Percentiles rank a stretch among this genome's conserved stretches.
These are phyloP conservation scores for Lepidium aucheri DNA, from an alignment of 345 rosid genomes.

Conservation along the genomic window DNA sequence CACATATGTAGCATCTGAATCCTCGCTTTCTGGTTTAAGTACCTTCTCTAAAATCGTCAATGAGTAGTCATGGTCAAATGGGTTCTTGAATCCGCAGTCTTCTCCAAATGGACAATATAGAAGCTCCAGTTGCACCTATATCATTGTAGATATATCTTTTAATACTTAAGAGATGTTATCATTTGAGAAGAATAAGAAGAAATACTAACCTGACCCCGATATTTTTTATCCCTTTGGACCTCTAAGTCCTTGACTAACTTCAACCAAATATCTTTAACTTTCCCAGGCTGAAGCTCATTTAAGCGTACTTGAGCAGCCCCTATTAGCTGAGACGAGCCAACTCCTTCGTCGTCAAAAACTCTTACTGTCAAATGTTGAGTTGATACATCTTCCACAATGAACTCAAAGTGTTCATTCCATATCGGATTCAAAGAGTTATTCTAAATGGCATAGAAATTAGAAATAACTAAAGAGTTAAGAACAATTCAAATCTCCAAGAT, in stretches of 20 bases:
- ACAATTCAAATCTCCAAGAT: neutral
- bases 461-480: neutral
- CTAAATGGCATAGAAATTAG: constrained; percentile 30
- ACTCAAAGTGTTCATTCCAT: constrained; percentile 93
- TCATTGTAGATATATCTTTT: neutral
- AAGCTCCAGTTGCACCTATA: constrained; percentile 81
- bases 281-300: constrained; percentile 65
- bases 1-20: constrained; percentile 17
- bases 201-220: constrained; percentile 68
- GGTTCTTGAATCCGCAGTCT: constrained; percentile 48
- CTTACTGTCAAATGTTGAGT: constrained; percentile 76
- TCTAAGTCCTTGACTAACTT: constrained; percentile 75
- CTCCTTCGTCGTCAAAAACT: constrained; percentile 84
- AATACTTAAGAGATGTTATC: neutral
- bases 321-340: constrained; percentile 67
- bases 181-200: neutral
- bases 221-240: constrained; percentile 73
- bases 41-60: constrained; percentile 74
- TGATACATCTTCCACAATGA: constrained; percentile 62
- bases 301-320: constrained; percentile 61
- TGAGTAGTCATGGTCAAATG: constrained; percentile 38
- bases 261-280: constrained; percentile 76
- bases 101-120: constrained; percentile 57
- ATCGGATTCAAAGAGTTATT: constrained; percentile 73
- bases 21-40: constrained; percentile 38